Evolutionary conservation across 2,329 filamentous ascomycete species (phyloP).

Genomic region (Ascochyta viciae-villosae): DNA sequence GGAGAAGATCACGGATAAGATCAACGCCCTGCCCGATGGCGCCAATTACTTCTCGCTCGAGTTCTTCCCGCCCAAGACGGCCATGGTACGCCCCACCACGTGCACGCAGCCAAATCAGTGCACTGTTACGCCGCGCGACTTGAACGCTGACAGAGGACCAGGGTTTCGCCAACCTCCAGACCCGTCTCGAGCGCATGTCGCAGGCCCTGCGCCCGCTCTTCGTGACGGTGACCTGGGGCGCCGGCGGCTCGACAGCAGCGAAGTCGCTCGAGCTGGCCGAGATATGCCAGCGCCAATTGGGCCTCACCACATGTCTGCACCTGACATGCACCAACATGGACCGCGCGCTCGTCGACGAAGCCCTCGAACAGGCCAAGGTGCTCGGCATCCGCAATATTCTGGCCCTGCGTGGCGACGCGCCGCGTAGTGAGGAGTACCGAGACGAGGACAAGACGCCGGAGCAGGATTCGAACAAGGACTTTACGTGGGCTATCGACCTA

Average conservation of each 20-base stretch:
- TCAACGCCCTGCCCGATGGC: constrained; percentile 83
- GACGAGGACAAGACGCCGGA: constrained; percentile 68
- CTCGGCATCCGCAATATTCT: constrained; percentile 93
- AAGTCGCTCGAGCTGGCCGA: constrained; percentile 95
- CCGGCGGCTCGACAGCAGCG: constrained; percentile 86
- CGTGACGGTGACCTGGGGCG: constrained; percentile 97
- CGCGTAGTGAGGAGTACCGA: constrained; percentile 85
- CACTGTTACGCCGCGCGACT: background rate
- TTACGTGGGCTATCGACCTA: constrained; percentile 86
- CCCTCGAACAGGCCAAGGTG: constrained; percentile 87
- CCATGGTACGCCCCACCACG: constrained; percentile 66
- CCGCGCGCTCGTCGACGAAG: constrained; percentile 81
- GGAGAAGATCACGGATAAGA: constrained; percentile 88
- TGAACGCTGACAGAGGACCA: constrained; percentile 35
- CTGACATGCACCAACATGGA: constrained; percentile 99
- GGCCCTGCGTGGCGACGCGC: constrained; percentile 89
- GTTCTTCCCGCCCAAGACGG: constrained; percentile 98
- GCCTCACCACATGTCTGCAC: constrained; percentile 93
- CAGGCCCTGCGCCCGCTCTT: constrained; percentile 89
- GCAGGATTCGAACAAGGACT: constrained; percentile 73
- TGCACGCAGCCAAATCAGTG: constrained; percentile 1
- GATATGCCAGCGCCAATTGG: constrained; percentile 89
- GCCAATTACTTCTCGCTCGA: constrained; percentile 93
- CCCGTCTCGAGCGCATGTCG: constrained; percentile 93
- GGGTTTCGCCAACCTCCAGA: constrained; percentile 92